Conservation (phyloP, 257 asterid genomes). For the Echium plantagineum region DNA sequence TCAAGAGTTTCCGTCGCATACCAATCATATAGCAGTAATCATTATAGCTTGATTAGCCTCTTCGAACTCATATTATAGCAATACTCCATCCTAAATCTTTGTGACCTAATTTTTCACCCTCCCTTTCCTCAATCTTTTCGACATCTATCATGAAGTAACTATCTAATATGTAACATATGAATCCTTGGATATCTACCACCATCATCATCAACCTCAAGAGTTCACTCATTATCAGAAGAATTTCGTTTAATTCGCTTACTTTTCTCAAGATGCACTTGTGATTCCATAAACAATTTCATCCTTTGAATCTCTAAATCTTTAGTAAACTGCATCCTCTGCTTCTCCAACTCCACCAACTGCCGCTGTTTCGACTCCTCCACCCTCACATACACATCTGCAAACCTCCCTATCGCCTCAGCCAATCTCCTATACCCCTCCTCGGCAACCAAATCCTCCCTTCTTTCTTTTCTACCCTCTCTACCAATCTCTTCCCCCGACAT, state of each 20-base stretch:
- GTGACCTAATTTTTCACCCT: constrained; percentile 34
- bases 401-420: constrained; percentile 60
- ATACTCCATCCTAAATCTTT: too few species aligned
- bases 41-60: too few species aligned
- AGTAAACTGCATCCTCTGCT: constrained; percentile 75
- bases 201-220: constrained; percentile 81
- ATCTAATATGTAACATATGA: constrained; percentile 52
- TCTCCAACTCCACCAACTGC: constrained; percentile 88
- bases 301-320: constrained; percentile 86
- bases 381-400: constrained; percentile 56
- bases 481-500: constrained; percentile 12
- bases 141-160: constrained; percentile 97
- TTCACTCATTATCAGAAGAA: constrained; percentile 50
- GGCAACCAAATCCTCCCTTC: constrained; percentile 8
- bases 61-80: too few species aligned
- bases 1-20: constrained; percentile 31
- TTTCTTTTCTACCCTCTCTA: constrained; percentile 27
- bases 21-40: constrained; percentile 86
- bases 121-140: constrained; percentile 78
- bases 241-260: constrained; percentile 39
- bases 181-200: constrained; percentile 86
- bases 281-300: constrained; percentile 65
- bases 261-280: constrained; percentile 61
- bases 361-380: constrained; percentile 78
- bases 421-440: constrained; percentile 40